phyloP scores from a whole-genome alignment of 768 basidiomycete species.

The Serendipita sp. region DNA sequence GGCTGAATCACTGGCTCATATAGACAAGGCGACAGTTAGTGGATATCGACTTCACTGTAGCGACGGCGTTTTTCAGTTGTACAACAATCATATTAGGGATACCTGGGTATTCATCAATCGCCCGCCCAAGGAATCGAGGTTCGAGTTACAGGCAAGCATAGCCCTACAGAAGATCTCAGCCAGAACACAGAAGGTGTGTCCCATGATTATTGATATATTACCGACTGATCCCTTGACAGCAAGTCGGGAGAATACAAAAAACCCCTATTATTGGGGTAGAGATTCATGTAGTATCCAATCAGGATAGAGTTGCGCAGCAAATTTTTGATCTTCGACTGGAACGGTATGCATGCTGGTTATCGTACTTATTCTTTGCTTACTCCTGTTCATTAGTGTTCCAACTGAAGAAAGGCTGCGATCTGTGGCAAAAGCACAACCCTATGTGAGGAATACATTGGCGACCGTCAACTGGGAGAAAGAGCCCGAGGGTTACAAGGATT shows the following conservation, averaged over 20 bases:
- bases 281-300: slow-evolving; percentile 53
- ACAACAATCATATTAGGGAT: slow-evolving; percentile 33
- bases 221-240: slow-evolving; percentile 22
- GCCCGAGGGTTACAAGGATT: slow-evolving; percentile 22
- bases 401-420: slow-evolving; percentile 19
- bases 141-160: slow-evolving; percentile 41
- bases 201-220: too few species aligned
- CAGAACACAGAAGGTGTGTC: slow-evolving; percentile 36
- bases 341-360: slow-evolving; percentile 26
- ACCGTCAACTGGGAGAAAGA: slow-evolving; percentile 20
- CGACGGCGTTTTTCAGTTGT: slow-evolving; percentile 42
- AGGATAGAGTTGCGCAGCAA: slow-evolving; percentile 50
- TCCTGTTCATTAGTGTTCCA: slow-evolving; percentile 13
- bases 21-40: slow-evolving; percentile 5
- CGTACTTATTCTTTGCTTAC: background rate
- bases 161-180: slow-evolving; percentile 46
- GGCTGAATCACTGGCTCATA: background rate
- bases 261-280: slow-evolving; percentile 38
- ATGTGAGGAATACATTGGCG: slow-evolving; percentile 13
- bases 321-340: slow-evolving; percentile 54
- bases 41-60: slow-evolving; percentile 44
- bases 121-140: slow-evolving; percentile 28
- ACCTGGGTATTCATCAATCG: slow-evolving; percentile 46
- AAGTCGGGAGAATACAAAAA: slow-evolving; percentile 42
- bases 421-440: slow-evolving; percentile 13